phyloP scores from a whole-genome alignment of 2,329 filamentous ascomycete genomes.

The Cryphonectria naterciae region DNA sequence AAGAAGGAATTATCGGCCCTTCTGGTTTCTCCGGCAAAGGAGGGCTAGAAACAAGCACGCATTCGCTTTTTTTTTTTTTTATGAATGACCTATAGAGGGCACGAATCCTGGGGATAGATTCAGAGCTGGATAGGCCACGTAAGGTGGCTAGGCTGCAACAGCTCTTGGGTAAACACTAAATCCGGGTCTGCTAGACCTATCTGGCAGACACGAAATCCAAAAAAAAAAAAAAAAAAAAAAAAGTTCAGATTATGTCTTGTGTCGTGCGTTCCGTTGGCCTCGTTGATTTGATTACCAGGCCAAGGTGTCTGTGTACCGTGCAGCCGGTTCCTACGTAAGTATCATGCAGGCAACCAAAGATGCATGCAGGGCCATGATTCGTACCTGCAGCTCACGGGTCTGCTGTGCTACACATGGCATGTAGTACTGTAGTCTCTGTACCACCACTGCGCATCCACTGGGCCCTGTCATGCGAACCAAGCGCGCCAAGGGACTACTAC shows the following conservation, averaged over 20 bases:
- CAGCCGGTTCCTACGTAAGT: neutral
- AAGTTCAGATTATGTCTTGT: neutral
- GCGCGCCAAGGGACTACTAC: neutral
- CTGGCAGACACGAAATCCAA: neutral
- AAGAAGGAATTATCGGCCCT: neutral
- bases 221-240: slow-evolving; percentile 1
- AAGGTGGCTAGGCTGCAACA: neutral
- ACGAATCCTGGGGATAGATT: neutral
- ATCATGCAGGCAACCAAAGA: neutral
- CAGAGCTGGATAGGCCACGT: neutral
- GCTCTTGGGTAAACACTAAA: neutral
- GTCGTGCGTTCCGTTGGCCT: neutral
- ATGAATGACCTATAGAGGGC: neutral
- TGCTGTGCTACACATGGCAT: slow-evolving; percentile 1
- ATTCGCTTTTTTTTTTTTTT: neutral
- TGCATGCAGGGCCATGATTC: neutral
- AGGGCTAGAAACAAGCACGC: neutral
- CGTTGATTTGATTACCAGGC: neutral
- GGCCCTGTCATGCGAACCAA: neutral
- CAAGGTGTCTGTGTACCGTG: neutral
- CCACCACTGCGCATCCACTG: neutral
- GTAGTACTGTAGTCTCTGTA: neutral
- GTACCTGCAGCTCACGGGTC: neutral
- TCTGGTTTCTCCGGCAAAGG: neutral
- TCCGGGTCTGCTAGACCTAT: neutral